Conservation (phyloP, 768 basidiomycete genomes). For the Boletus speciosus region DNA sequence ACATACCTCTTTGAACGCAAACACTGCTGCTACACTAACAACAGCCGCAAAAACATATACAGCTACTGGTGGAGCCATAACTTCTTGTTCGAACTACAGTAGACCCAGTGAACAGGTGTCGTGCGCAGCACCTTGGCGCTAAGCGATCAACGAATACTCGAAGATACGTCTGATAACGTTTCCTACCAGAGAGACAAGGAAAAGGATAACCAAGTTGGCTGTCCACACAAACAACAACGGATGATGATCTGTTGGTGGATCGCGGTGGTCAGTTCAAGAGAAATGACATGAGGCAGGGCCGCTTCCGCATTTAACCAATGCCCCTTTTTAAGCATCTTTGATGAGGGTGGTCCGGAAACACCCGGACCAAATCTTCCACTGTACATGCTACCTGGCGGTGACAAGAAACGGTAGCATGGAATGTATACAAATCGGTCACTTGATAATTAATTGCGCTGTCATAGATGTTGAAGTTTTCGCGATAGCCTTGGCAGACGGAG, state of each 20-base stretch:
- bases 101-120: constrained; percentile 2
- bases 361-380: background rate
- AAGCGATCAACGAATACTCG: background rate
- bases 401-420: background rate
- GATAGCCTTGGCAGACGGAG: background rate
- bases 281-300: background rate
- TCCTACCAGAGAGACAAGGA: background rate
- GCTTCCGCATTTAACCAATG: constrained; percentile 11
- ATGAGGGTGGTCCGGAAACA: constrained; percentile 1
- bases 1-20: constrained; percentile 59
- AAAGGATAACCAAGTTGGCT: background rate
- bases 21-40: constrained; percentile 45
- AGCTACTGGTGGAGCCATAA: constrained; percentile 33
- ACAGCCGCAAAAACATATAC: constrained; percentile 52
- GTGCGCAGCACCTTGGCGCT: constrained; percentile 13
- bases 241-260: background rate
- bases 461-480: background rate
- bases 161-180: background rate
- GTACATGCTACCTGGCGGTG: too few relatives aligned
- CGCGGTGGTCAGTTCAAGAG: constrained; percentile 1
- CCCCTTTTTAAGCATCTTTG: constrained; percentile 11
- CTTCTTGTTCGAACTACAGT: constrained; percentile 1
- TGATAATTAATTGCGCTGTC: background rate
- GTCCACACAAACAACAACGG: background rate
- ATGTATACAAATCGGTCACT: background rate